A percentile compares a stretch with the other conserved stretches of the same genome.
phyloP scores from a whole-genome alignment of 2,329 filamentous ascomycete species.

The Calonectria montana region DNA sequence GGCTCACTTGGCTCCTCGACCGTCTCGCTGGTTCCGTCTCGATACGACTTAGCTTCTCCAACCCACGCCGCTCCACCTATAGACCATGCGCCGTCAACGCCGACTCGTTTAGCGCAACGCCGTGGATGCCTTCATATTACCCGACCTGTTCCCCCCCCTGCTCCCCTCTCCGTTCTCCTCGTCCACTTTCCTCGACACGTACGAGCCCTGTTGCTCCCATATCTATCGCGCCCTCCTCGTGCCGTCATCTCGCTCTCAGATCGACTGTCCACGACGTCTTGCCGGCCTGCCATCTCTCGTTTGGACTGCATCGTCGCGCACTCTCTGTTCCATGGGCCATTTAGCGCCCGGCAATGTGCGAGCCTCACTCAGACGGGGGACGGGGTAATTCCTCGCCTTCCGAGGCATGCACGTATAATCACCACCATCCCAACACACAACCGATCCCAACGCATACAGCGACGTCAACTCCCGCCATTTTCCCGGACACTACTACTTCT shows the following conservation, averaged over 20 bases:
- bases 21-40: conserved; percentile 23
- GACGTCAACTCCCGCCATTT: not conserved
- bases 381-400: conserved; percentile 29
- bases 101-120: conserved; percentile 42
- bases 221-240: not conserved
- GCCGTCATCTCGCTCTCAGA: not conserved
- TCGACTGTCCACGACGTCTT: not conserved
- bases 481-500: conserved; percentile 14
- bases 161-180: conserved; percentile 20
- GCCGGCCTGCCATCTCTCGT: not conserved
- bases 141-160: conserved; percentile 34
- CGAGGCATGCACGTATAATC: conserved; percentile 19
- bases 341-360: conserved; percentile 35
- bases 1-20: conserved; percentile 14
- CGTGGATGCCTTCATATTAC: conserved; percentile 46
- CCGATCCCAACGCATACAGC: not conserved
- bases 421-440: conserved; percentile 4
- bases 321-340: conserved; percentile 35
- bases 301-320: not conserved
- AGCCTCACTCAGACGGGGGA: conserved; percentile 36
- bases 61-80: conserved; percentile 36
- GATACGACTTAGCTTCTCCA: conserved; percentile 30
- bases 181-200: conserved; percentile 1
- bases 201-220: conserved; percentile 16
- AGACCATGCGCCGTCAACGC: conserved; percentile 43